Evolutionary conservation across 345 rosid species (phyloP), one percentile per base, ranked within the genome.

Genomic region (Erysimum cheiranthoides): DNA sequence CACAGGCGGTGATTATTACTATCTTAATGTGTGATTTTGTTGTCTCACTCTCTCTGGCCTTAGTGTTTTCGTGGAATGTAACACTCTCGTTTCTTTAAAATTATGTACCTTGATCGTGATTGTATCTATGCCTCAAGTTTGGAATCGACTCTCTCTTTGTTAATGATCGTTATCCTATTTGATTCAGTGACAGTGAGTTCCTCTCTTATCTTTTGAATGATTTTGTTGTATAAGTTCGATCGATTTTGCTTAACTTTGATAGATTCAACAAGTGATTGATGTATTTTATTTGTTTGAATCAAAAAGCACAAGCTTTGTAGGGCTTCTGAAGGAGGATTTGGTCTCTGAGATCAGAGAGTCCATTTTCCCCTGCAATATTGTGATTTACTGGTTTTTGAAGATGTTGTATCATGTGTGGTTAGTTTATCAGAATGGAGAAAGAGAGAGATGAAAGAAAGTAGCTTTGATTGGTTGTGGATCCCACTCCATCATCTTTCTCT

Each of bases 111-210:
- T 32, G 51, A 64, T 32, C 7, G 14, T 63, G 3, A 77, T 71
- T 71, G 68, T 78, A 66, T 78, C 50, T 70, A 64, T 78, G 73
- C 62, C 50, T 57, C 17, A 71, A 64, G 45, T 47, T 77, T 64
- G 45, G 25, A 34, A 57, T 66, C 61, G 47, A 35, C 18, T 28
- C 6, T 71, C 58, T 47, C 74, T 47, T 31, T 71, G 18, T 66
- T 49, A 9, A 9, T 47, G 12, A 18, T 30, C 28, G 16, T 6
- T 28, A 21, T 16, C 52, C 21, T 62, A 28, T 50, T 62, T 11
- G 25, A 39, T 50, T 60, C 51, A 5, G 60, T 66, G 53, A 17
- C 51, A 5, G 60, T 66, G 53, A 17, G 53, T 49, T 49, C n/a
- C 31, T 61, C 13, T 42, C 25, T 34, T 50, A 50, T 50, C 5